Percentiles rank a stretch among this genome's conserved stretches.
Evolutionary conservation across 2,329 filamentous ascomycete species (phyloP).

Genomic region (Epichloe hybrida): DNA sequence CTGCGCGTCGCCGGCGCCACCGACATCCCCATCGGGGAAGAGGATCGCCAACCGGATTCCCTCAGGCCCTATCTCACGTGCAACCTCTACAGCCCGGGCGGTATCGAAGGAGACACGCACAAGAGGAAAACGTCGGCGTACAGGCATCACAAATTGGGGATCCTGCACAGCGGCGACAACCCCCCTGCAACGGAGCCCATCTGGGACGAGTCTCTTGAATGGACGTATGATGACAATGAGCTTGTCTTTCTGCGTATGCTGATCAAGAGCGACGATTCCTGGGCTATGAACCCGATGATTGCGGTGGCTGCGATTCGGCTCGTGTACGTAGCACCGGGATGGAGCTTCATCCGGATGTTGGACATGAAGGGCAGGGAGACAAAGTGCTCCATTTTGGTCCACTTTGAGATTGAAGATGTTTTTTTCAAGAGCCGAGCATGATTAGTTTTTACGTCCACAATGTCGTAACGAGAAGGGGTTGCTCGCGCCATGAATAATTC

Average conservation of each 20-base stretch:
- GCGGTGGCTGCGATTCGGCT: conserved; percentile 48
- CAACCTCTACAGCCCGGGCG: conserved; percentile 45
- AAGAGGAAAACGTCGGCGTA: conserved; percentile 52
- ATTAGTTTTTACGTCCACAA: too few relatives aligned
- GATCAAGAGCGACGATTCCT: conserved; percentile 54
- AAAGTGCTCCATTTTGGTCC: conserved; percentile 45
- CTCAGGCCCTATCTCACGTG: conserved; percentile 54
- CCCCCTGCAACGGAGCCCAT: conserved; percentile 47
- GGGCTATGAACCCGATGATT: conserved; percentile 47
- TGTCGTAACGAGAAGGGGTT: conserved; percentile 13
- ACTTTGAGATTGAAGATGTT: conserved; percentile 40
- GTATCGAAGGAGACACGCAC: conserved; percentile 30
- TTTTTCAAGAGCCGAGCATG: conserved; percentile 6
- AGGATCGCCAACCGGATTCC: conserved; percentile 34
- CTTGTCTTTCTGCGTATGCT: conserved; percentile 50
- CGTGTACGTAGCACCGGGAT: conserved; percentile 40
- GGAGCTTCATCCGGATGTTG: conserved; percentile 51
- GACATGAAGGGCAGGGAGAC: conserved; percentile 53
- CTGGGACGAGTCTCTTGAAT: conserved; percentile 53
- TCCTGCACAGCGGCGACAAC: conserved; percentile 44
- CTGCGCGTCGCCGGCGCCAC: conserved; percentile 50
- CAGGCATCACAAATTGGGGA: conserved; percentile 41
- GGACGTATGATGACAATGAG: conserved; percentile 56
- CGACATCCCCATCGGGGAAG: conserved; percentile 39
- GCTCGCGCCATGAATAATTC: too few relatives aligned